These are phyloP conservation scores for Pleurotus sapidus DNA, from an alignment of 768 basidiomycete genomes.

Conservation along the genomic window DNA sequence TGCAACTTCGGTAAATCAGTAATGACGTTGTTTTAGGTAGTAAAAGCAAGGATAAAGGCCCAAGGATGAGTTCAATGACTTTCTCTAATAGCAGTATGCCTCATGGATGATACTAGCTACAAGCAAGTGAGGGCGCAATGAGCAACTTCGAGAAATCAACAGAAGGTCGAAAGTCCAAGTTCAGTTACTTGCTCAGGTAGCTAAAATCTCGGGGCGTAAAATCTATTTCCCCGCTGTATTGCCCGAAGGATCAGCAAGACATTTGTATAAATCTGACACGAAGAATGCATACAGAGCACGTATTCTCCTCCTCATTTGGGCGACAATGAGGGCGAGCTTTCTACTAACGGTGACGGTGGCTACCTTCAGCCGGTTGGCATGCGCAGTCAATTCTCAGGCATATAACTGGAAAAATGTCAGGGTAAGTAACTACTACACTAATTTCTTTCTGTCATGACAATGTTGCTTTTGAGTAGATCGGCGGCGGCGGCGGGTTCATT, in stretches of 20 bases:
- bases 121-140: no score
- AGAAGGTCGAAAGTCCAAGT: no score
- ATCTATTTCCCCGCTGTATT: constrained; percentile 1
- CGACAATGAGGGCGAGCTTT: constrained; percentile 12
- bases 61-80: no score
- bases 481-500: constrained; percentile 47
- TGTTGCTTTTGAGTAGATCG: constrained; percentile 18
- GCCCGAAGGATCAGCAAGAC: neutral
- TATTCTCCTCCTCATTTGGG: neutral
- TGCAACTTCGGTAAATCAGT: constrained; percentile 1
- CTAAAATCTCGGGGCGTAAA: neutral
- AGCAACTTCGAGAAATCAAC: no score
- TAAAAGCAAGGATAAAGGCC: neutral
- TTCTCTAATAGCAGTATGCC: no score
- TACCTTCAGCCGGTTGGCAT: constrained; percentile 22
- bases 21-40: neutral
- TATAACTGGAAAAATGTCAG: constrained; percentile 68
- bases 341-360: constrained; percentile 26
- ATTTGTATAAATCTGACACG: neutral
- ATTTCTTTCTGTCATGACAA: neutral
- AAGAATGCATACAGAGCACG: neutral
- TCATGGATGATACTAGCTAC: no score
- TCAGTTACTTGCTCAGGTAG: neutral
- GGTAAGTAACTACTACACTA: neutral
- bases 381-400: constrained; percentile 40